Base-by-base conservation (phyloP, 2,329 filamentous ascomycete species). In the Microdochium nivale region DNA sequence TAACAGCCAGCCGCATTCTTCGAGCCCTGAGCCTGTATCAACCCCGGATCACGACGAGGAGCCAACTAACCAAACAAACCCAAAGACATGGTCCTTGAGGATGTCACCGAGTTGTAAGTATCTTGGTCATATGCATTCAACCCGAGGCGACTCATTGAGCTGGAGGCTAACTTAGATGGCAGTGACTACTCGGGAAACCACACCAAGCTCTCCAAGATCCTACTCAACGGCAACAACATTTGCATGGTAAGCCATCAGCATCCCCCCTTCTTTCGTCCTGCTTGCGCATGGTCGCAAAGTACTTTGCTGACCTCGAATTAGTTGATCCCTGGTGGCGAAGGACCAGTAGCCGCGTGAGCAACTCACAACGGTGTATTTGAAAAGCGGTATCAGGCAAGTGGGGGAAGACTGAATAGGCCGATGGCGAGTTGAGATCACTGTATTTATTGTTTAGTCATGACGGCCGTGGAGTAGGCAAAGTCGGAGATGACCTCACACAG, bases 221-320 rank as follows among this genome's bases (percentile, higher is more conserved):
- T 99, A 43, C 75, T 99, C 37, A 99, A 99, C 64, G 94, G 94
- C 52, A 99, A 99, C 74, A 97, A 97, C 65, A 90, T 99, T 58
- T 97, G 92, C 87, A 99, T 99, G 94, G 94, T 96, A 79, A 52
- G 77, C 60, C 19, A 51, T 40, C 14, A 25, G 50, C 5, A n/a
- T 23, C 11, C 24, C 23, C 33, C 13, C 21, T 25, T 27, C 21
- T 11, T 48, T 19, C 24, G 30, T n/a, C n/a, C n/a, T n/a, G n/a
- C n/a, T n/a, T n/a, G n/a, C n/a, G n/a, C n/a, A n/a, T n/a, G n/a
- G n/a, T n/a, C n/a, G n/a, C n/a, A 37, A 23, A 13, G 2, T 40
- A 43, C 8, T 16, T 49, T 49, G 37, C 52, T n/a, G 35, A 54
- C n/a, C 24, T 33, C 13, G 32, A 4, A 16, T 44, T 24, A 90